A percentile compares a stretch with the other conserved stretches of the same genome.
These are phyloP conservation scores for Leptodermis oblonga DNA, from an alignment of 257 asterid genomes.

Conservation along the genomic window DNA sequence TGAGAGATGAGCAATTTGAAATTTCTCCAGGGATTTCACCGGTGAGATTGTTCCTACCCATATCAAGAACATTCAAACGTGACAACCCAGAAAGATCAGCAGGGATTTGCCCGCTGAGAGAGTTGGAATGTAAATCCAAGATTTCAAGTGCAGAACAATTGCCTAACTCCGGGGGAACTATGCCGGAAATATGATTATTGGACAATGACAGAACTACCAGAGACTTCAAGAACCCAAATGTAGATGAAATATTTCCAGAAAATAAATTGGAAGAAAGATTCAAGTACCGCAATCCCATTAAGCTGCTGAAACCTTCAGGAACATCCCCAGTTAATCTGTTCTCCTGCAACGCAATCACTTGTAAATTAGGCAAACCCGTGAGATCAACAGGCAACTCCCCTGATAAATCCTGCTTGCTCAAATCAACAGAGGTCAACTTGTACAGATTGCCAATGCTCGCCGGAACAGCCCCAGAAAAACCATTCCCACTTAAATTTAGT, in stretches of 20 bases:
- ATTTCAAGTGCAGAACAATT: conserved; percentile 53
- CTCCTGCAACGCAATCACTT: conserved; percentile 66
- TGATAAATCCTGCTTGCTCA: conserved; percentile 57
- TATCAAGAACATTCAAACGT: conserved; percentile 47
- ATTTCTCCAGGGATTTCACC: conserved; percentile 55
- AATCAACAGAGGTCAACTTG: conserved; percentile 46
- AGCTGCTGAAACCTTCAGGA: conserved; percentile 71
- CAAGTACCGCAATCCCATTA: conserved; percentile 48
- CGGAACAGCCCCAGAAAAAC: conserved; percentile 48
- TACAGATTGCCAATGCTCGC: conserved; percentile 54
- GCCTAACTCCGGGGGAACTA: conserved; percentile 56
- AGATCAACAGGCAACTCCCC: conserved; percentile 59
- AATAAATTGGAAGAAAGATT: conserved; percentile 61
- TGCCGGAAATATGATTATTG: conserved; percentile 46
- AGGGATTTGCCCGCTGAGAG: conserved; percentile 49
- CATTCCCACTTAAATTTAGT: conserved; percentile 57
- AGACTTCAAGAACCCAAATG: conserved; percentile 64
- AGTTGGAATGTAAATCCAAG: conserved; percentile 47
- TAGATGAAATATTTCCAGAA: conserved; percentile 53
- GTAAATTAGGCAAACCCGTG: conserved; percentile 62
- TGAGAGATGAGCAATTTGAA: conserved; percentile 49
- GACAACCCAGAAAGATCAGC: conserved; percentile 40
- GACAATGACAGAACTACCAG: conserved; percentile 55
- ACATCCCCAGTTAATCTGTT: conserved; percentile 50
- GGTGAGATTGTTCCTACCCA: conserved; percentile 51